These are phyloP conservation scores for Staphylotrichum longicolle DNA, from an alignment of 495 filamentous ascomycete species.

Conservation along the genomic window DNA sequence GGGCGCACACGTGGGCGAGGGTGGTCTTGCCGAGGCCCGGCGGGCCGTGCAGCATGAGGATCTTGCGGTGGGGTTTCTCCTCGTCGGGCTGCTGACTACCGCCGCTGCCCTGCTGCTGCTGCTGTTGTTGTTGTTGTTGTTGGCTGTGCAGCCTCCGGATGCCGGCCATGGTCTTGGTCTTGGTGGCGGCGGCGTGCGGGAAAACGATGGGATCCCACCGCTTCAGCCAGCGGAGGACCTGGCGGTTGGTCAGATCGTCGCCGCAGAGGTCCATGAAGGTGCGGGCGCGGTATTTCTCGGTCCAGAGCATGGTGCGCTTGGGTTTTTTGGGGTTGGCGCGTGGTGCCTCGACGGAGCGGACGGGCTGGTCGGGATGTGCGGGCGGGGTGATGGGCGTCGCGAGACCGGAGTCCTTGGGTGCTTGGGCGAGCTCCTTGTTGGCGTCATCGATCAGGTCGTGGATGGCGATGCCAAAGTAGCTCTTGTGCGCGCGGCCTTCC, in stretches of 20 bases:
- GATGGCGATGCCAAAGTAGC: conserved; percentile 90
- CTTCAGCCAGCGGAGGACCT: conserved; percentile 91
- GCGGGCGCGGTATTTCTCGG: conserved; percentile 85
- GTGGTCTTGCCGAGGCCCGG: conserved; percentile 96
- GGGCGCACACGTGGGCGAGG: conserved; percentile 90
- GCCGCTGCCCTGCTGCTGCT: too few species aligned
- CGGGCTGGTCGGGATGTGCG: conserved; percentile 28
- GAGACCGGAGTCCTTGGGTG: conserved; percentile 22
- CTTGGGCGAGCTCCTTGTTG: conserved; percentile 44
- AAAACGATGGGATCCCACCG: conserved; percentile 92
- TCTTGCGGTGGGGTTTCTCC: conserved; percentile 74
- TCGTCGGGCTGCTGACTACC: conserved; percentile 45
- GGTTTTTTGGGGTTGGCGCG: conserved; percentile 43
- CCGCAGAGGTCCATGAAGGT: conserved; percentile 92
- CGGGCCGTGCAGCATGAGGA: conserved; percentile 83
- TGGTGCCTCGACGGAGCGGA: conserved; percentile 39
- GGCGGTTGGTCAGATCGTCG: conserved; percentile 89
- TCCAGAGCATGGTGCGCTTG: conserved; percentile 65
- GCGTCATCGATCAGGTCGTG: conserved; percentile 73
- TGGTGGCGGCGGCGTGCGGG: conserved; percentile 53
- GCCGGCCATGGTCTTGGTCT: conserved; percentile 44
- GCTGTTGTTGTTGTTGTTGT: background rate
- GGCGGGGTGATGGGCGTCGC: conserved; percentile 30
- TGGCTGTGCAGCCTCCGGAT: conserved; percentile 28
- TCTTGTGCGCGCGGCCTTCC: conserved; percentile 70